Evolutionary conservation across 441 rosid genomes (phyloP).

Genomic region (Biscutella auriculata): DNA sequence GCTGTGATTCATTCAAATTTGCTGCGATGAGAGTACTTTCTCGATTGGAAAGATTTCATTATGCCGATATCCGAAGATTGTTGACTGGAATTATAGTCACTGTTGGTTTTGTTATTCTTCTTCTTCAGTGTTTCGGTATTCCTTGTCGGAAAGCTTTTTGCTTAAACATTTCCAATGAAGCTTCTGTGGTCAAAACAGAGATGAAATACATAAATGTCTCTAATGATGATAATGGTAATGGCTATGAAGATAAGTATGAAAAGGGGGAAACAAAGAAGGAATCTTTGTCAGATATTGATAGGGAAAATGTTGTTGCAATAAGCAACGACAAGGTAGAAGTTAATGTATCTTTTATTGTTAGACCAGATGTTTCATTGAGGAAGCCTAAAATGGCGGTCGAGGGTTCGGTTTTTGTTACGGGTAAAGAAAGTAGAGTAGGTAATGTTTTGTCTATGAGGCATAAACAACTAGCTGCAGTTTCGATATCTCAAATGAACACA

Average conservation of each 20-base stretch:
- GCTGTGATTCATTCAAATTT: not conserved
- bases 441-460: conserved; percentile 18
- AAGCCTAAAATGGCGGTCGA: conserved; percentile 11
- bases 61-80: conserved; percentile 33
- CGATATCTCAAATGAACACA: conserved; percentile 53
- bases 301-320: conserved; percentile 10
- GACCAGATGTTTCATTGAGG: conserved; percentile 4
- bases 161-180: conserved; percentile 12
- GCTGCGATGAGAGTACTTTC: conserved; percentile 26
- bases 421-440: conserved; percentile 18
- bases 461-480: conserved; percentile 19
- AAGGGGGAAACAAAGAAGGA: not conserved
- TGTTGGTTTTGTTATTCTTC: conserved; percentile 23
- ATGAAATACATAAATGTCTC: conserved; percentile 17
- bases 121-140: conserved; percentile 38
- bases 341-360: not conserved
- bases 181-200: conserved; percentile 6
- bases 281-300: too few species aligned
- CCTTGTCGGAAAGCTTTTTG: conserved; percentile 21
- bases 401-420: conserved; percentile 10
- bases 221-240: conserved; percentile 9
- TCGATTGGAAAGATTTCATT: conserved; percentile 22
- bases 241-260: conserved; percentile 2
- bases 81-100: conserved; percentile 28
- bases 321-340: not conserved